Evolutionary conservation across 768 basidiomycete species (phyloP).

Genomic region (Suillus occidentalis): DNA sequence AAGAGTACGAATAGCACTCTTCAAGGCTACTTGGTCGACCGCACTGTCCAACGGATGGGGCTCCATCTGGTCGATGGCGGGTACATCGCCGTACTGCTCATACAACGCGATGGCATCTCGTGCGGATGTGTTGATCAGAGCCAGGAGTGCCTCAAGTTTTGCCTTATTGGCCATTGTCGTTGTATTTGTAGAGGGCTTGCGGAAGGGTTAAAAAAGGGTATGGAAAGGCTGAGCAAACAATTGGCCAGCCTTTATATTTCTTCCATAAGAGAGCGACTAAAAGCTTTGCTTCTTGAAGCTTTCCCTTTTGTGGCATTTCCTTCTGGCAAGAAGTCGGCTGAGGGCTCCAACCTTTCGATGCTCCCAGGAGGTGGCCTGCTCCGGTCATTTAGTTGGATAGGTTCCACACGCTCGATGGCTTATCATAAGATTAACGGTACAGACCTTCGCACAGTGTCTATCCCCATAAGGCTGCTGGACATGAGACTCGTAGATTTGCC

Average conservation of each 20-base stretch:
- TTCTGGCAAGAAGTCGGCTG: background rate
- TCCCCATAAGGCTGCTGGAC: background rate
- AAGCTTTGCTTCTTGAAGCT: background rate
- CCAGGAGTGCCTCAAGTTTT: constrained; percentile 29
- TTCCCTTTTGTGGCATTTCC: background rate
- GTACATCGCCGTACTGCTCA: constrained; percentile 28
- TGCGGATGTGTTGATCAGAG: constrained; percentile 32
- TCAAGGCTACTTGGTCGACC: constrained; percentile 22
- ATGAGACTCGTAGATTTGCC: background rate
- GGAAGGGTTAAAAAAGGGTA: background rate
- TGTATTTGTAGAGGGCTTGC: background rate
- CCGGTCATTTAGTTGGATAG: background rate
- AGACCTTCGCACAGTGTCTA: background rate
- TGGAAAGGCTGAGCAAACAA: background rate
- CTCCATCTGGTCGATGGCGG: constrained; percentile 34
- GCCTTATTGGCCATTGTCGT: constrained; percentile 16
- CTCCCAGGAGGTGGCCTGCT: background rate
- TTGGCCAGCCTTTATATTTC: background rate
- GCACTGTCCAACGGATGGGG: constrained; percentile 37
- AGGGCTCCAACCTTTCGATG: background rate
- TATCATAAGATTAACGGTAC: background rate
- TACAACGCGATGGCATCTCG: constrained; percentile 35
- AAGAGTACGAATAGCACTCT: constrained; percentile 26
- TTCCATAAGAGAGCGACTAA: background rate
- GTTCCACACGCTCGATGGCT: background rate